These are phyloP conservation scores for Blastocystis sp. DNA, from an alignment of 352 stramenopile genomes.

Conservation along the genomic window DNA sequence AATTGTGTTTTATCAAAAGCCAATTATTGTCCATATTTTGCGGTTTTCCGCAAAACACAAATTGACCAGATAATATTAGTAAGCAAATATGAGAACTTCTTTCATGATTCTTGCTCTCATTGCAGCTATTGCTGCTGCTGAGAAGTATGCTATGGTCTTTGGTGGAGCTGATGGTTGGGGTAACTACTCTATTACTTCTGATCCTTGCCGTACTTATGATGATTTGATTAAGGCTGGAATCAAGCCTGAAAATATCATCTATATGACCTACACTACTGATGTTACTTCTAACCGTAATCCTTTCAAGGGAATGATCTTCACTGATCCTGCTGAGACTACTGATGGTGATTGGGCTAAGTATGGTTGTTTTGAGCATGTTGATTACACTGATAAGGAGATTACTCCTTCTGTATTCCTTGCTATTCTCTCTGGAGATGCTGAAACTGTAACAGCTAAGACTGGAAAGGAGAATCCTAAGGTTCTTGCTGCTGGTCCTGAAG, in stretches of 20 bases:
- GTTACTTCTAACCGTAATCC: neutral
- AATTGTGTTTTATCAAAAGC: neutral
- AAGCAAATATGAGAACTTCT: slow-evolving; percentile 13
- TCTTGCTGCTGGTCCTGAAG: neutral
- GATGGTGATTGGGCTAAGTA: neutral
- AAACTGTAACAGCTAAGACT: neutral
- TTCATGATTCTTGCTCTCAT: neutral
- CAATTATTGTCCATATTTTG: too few relatives aligned
- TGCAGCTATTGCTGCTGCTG: neutral
- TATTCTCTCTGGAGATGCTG: neutral
- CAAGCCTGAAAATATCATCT: slow-evolving; percentile 53
- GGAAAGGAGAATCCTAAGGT: slow-evolving; percentile 37
- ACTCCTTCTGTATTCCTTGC: neutral
- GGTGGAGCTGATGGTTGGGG: slow-evolving; percentile 22
- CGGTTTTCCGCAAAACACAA: too few relatives aligned
- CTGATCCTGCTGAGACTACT: neutral
- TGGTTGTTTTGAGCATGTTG: neutral
- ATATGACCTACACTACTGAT: slow-evolving; percentile 32
- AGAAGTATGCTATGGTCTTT: slow-evolving; percentile 30
- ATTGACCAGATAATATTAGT: too few relatives aligned
- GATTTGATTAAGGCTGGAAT: neutral
- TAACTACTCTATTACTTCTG: slow-evolving; percentile 24
- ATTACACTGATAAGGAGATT: slow-evolving; percentile 1
- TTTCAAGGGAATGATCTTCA: slow-evolving; percentile 45
- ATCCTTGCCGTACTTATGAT: neutral